These are phyloP conservation scores for Aspergillus sp. DNA, from an alignment of 2,329 filamentous ascomycete species.

Conservation along the genomic window DNA sequence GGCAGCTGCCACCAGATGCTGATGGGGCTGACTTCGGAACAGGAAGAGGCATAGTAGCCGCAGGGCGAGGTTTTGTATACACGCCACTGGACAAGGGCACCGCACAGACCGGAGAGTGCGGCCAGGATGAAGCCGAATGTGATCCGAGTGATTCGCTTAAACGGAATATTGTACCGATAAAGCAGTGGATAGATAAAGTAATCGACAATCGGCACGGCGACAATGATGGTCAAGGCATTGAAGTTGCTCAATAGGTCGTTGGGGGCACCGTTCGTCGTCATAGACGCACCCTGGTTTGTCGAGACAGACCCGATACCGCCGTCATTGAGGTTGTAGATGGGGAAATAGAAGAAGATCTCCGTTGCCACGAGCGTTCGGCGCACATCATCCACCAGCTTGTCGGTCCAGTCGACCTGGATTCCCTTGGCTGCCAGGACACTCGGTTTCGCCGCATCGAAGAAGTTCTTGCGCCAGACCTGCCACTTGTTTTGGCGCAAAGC, in stretches of 20 bases:
- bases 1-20: slow-evolving; percentile 49
- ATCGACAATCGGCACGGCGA: slow-evolving; percentile 50
- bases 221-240: slow-evolving; percentile 54
- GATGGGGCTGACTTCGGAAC: slow-evolving; percentile 41
- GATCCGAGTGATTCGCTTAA: slow-evolving; percentile 53
- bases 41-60: slow-evolving; percentile 44
- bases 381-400: slow-evolving; percentile 40
- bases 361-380: slow-evolving; percentile 36
- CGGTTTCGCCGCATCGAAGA: slow-evolving; percentile 40
- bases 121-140: slow-evolving; percentile 55
- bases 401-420: slow-evolving; percentile 34
- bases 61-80: slow-evolving; percentile 52
- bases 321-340: slow-evolving; percentile 42
- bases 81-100: slow-evolving; percentile 46
- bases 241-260: slow-evolving; percentile 56
- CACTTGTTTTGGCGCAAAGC: slow-evolving; percentile 38
- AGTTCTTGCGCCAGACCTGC: slow-evolving; percentile 34
- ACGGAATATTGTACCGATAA: slow-evolving; percentile 45
- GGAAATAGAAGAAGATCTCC: slow-evolving; percentile 42
- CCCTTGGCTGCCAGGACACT: slow-evolving; percentile 31
- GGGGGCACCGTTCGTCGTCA: slow-evolving; percentile 53
- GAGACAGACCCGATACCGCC: slow-evolving; percentile 55
- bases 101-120: slow-evolving; percentile 44
- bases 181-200: slow-evolving; percentile 52
- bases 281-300: slow-evolving; percentile 51